phyloP scores from a whole-genome alignment of 306 rosid genomes.

The Lathyrus tuberosus region DNA sequence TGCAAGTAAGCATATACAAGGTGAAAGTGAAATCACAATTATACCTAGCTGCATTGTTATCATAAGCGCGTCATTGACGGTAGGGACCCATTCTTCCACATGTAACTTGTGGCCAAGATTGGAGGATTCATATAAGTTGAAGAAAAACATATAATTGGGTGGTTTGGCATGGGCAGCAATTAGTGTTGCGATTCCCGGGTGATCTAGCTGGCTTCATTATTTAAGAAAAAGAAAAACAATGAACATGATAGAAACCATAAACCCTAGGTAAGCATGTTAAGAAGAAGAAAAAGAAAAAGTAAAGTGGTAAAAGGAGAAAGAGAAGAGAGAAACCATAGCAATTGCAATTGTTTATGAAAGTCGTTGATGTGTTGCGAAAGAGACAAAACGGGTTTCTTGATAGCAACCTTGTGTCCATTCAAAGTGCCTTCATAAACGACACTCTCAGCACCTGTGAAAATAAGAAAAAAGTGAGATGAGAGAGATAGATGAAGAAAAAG shows the following conservation, averaged over 20 bases:
- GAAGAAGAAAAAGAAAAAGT: neutral
- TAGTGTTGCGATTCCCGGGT: constrained; percentile 69
- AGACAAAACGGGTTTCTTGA: constrained; percentile 81
- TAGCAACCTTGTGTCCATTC: constrained; percentile 76
- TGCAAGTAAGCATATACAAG: constrained; percentile 39
- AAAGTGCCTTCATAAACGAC: constrained; percentile 79
- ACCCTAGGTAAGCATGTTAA: neutral
- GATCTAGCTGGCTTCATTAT: constrained; percentile 70
- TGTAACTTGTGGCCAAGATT: constrained; percentile 81
- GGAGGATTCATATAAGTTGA: constrained; percentile 63
- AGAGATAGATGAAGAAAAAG: too few species aligned
- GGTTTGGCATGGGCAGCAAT: constrained; percentile 93
- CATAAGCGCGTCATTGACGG: constrained; percentile 37
- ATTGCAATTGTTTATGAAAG: constrained; percentile 83
- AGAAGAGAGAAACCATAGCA: constrained; percentile 62
- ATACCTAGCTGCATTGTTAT: constrained; percentile 52
- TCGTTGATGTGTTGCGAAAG: constrained; percentile 77
- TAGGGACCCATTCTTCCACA: constrained; percentile 52
- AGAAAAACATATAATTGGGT: constrained; percentile 88
- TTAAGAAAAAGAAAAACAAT: constrained; percentile 7
- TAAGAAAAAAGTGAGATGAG: too few species aligned
- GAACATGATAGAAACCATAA: too few species aligned
- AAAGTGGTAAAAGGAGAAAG: neutral
- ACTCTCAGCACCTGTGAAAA: constrained; percentile 75
- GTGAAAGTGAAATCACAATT: constrained; percentile 17